Evolutionary conservation across 768 basidiomycete genomes (phyloP).

Genomic region (Russula vinacea): DNA sequence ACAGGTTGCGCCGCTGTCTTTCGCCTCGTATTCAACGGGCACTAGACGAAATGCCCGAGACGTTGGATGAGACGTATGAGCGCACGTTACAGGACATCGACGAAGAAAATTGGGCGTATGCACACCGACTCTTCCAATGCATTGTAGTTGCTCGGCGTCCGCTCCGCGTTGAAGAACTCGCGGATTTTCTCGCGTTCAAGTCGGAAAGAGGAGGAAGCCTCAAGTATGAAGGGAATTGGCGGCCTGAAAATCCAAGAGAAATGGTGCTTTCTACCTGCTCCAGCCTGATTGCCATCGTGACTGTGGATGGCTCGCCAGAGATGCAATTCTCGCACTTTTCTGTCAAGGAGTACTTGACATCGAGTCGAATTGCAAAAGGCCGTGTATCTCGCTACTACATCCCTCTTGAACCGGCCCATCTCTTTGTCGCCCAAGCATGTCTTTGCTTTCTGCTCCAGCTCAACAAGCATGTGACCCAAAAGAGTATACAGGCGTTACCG

Average conservation of each 20-base stretch:
- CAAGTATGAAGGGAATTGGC: neutral
- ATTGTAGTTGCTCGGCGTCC: neutral
- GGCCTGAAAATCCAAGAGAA: too few species aligned
- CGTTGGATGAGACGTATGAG: constrained; percentile 1
- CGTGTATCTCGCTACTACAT: neutral
- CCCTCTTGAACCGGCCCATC: neutral
- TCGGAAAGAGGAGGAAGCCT: neutral
- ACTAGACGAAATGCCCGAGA: neutral
- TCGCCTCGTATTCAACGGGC: neutral
- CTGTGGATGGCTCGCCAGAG: neutral
- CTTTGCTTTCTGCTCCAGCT: neutral
- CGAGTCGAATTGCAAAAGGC: neutral
- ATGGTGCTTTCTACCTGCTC: neutral
- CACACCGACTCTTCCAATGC: neutral
- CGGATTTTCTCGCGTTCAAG: neutral
- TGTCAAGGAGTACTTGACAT: neutral
- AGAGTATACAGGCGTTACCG: neutral
- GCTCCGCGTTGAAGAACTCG: neutral
- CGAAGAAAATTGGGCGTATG: neutral
- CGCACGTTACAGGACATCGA: neutral
- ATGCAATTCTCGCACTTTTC: neutral
- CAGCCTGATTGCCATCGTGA: neutral
- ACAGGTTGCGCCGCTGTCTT: neutral
- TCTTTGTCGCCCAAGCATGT: neutral
- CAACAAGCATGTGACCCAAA: neutral